A percentile compares a stretch with the other conserved stretches of the same genome.
Conservation (phyloP, 75 land plant species). For the Pinus tabuliformis region DNA sequence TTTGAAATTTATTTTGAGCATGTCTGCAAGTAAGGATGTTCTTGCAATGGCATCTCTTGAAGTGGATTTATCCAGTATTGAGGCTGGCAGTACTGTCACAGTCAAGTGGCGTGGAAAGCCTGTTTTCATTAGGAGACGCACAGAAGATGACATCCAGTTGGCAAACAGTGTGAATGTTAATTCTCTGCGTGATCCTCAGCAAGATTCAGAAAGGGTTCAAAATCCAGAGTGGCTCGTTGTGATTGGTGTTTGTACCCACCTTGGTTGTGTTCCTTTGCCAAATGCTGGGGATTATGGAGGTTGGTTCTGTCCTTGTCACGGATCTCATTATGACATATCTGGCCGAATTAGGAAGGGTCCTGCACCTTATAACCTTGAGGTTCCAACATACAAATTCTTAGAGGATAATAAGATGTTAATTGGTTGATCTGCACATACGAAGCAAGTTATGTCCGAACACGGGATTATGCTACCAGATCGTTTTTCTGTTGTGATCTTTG, state of each 20-base stretch:
- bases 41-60: conserved; percentile 76
- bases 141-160: conserved; percentile 59
- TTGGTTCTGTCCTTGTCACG: conserved; percentile 93
- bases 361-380: conserved; percentile 80
- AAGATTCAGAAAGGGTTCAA: conserved; percentile 57
- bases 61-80: conserved; percentile 70
- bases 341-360: conserved; percentile 73
- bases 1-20: conserved; percentile 66
- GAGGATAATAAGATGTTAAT: conserved; percentile 64
- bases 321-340: conserved; percentile 78
- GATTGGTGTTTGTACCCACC: conserved; percentile 78
- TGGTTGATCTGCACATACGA: conserved; percentile 26
- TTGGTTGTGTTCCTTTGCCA: conserved; percentile 75
- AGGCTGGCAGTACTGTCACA: conserved; percentile 57
- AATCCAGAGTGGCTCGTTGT: conserved; percentile 78
- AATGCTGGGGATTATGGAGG: conserved; percentile 90
- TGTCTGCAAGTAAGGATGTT: conserved; percentile 83
- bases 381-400: conserved; percentile 70
- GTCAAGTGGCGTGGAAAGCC: conserved; percentile 86
- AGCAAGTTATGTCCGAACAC: too few species aligned
- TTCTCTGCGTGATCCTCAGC: conserved; percentile 65
- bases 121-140: conserved; percentile 71
- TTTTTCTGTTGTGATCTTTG: too few species aligned
- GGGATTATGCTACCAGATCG: too few species aligned
- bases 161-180: conserved; percentile 66